Percentiles rank a stretch among this genome's conserved stretches.
Evolutionary conservation across 768 basidiomycete species (phyloP).

Genomic region (Gyrodon lividus): DNA sequence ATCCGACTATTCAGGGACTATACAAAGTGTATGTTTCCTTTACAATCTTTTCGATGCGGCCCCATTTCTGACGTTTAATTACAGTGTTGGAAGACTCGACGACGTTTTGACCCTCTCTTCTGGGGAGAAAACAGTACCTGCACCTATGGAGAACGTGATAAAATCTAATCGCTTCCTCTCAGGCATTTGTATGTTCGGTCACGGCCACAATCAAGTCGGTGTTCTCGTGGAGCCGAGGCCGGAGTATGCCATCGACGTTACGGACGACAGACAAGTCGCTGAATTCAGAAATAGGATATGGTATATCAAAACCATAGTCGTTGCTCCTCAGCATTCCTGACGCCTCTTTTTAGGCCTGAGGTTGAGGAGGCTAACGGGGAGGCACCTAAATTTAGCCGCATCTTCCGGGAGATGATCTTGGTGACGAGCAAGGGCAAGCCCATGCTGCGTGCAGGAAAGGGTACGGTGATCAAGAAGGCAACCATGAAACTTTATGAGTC

Average conservation of each 20-base stretch:
- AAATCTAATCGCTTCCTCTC: constrained; percentile 19
- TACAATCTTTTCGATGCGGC: too few species aligned
- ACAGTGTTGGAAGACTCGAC: constrained; percentile 40
- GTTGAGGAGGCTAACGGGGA: constrained; percentile 43
- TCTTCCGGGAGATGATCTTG: constrained; percentile 54
- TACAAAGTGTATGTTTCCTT: constrained; percentile 40
- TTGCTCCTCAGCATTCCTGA: not conserved
- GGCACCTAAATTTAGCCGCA: constrained; percentile 41
- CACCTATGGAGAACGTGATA: constrained; percentile 34
- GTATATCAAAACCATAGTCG: constrained; percentile 17
- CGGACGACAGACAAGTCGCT: constrained; percentile 25
- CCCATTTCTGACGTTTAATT: not conserved
- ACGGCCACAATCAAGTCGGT: constrained; percentile 28
- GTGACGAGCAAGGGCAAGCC: constrained; percentile 42
- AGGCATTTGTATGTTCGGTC: constrained; percentile 42
- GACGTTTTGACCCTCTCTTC: constrained; percentile 33
- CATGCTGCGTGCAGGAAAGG: constrained; percentile 45
- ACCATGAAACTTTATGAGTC: constrained; percentile 38
- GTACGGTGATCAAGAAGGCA: constrained; percentile 43
- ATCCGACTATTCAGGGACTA: constrained; percentile 41
- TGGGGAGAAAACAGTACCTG: constrained; percentile 34
- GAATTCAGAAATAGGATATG: constrained; percentile 40
- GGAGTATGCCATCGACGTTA: constrained; percentile 34
- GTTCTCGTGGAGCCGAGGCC: constrained; percentile 32
- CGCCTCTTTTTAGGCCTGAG: constrained; percentile 25